A percentile compares a stretch with the other conserved stretches of the same genome.
Conservation (phyloP, 495 filamentous ascomycete species). For the Daldinia grandis region DNA sequence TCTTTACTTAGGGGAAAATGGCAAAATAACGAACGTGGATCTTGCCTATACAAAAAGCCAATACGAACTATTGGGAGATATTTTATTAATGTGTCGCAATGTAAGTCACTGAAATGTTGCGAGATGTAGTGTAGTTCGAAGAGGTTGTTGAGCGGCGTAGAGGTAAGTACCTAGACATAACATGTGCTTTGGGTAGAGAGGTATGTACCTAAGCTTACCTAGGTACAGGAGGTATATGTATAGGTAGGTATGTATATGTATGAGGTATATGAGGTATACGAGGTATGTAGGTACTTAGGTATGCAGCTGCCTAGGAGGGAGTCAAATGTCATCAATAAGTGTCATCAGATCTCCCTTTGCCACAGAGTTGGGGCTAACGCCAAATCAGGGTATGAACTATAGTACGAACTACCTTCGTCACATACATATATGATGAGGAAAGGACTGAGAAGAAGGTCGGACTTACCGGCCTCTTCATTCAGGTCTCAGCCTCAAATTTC, state of each 20-base stretch:
- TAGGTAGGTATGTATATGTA: too few species aligned
- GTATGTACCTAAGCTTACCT: background rate
- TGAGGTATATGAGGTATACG: too few species aligned
- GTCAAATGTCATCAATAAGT: too few species aligned
- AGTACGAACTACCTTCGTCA: background rate
- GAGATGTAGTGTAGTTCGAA: background rate
- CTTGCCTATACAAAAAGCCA: background rate
- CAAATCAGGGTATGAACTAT: background rate
- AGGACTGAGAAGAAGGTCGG: conserved; percentile 1
- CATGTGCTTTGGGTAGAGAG: background rate
- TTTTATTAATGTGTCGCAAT: background rate
- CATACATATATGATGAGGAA: background rate
- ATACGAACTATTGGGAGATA: conserved; percentile 1
- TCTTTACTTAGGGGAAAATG: background rate
- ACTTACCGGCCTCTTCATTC: conserved; percentile 4
- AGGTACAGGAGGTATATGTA: too few species aligned
- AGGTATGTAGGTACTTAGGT: too few species aligned
- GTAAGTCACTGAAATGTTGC: background rate
- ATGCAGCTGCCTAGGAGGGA: too few species aligned
- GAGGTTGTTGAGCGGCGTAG: background rate
- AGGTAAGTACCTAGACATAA: too few species aligned
- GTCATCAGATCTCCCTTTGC: background rate
- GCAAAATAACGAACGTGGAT: background rate
- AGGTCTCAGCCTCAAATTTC: conserved; percentile 15
- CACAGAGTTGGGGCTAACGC: background rate